Conservation (phyloP, 2,329 filamentous ascomycete genomes). For the Cordyceps farinosa region DNA sequence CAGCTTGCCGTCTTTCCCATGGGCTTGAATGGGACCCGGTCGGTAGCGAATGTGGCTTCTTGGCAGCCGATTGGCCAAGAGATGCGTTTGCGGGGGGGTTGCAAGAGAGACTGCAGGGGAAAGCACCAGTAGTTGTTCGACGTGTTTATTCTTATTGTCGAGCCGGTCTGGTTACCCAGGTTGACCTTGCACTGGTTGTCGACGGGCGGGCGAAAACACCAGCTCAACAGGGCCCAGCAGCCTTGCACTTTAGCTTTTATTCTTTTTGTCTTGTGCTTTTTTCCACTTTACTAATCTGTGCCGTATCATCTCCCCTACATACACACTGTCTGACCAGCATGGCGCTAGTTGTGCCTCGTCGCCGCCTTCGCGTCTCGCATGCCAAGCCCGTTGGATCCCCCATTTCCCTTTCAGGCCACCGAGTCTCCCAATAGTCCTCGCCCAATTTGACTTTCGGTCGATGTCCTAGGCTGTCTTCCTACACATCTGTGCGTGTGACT, state of each 20-base stretch:
- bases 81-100: conserved; percentile 9
- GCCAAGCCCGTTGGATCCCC: neutral
- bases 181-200: neutral
- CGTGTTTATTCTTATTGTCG: no score
- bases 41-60: conserved; percentile 10
- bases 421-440: conserved; percentile 7
- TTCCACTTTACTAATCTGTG: neutral
- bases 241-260: neutral
- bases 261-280: neutral
- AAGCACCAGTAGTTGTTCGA: no score
- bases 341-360: neutral
- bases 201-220: neutral
- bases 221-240: neutral
- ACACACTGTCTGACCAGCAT: no score
- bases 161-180: no score
- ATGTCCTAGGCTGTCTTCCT: neutral
- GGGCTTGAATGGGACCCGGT: neutral
- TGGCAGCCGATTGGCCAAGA: conserved; percentile 16
- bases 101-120: no score
- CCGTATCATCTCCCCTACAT: neutral
- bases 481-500: neutral
- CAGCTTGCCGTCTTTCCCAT: neutral
- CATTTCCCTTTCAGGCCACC: conserved; percentile 11
- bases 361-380: neutral
- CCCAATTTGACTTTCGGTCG: conserved; percentile 9